phyloP scores from a whole-genome alignment of 768 basidiomycete species.

The Terana coerulea region DNA sequence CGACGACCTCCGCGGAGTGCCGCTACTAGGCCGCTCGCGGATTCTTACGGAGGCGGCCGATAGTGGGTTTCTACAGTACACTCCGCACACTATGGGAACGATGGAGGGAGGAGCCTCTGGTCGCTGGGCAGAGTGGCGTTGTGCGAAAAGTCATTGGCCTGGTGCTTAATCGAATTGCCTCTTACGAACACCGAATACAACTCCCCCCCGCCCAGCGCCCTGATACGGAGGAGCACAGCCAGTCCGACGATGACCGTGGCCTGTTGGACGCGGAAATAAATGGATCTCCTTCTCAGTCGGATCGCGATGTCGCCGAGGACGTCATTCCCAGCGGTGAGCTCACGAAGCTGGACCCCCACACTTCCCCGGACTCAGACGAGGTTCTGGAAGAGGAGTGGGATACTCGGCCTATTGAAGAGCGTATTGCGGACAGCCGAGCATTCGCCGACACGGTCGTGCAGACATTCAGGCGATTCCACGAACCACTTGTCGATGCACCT shows the following conservation, averaged over 20 bases:
- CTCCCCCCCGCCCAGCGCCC: too few relatives aligned
- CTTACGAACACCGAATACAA: background rate
- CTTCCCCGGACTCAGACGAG: slow-evolving; percentile 1
- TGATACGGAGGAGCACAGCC: background rate
- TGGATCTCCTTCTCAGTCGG: background rate
- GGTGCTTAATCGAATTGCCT: slow-evolving; percentile 27
- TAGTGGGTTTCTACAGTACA: slow-evolving; percentile 43
- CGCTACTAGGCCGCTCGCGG: slow-evolving; percentile 39
- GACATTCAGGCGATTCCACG: slow-evolving; percentile 39
- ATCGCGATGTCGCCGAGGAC: background rate
- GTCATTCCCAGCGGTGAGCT: background rate
- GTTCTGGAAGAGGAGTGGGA: slow-evolving; percentile 7
- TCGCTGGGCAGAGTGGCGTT: slow-evolving; percentile 42
- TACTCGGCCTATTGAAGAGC: slow-evolving; percentile 16
- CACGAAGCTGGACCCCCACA: background rate
- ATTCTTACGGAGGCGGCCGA: slow-evolving; percentile 47
- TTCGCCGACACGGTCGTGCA: slow-evolving; percentile 46
- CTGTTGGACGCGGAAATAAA: background rate
- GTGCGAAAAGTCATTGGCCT: slow-evolving; percentile 51
- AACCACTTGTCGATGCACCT: slow-evolving; percentile 42
- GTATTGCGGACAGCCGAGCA: slow-evolving; percentile 21
- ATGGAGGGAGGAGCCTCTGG: slow-evolving; percentile 31
- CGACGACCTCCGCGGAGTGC: slow-evolving; percentile 37
- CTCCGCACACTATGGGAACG: slow-evolving; percentile 57
- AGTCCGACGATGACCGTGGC: background rate